Evolutionary conservation across 129 eudicot genomes (phyloP).

Genomic region (Helianthus annuus): HanXRQr2.0-SUNRISE NC_035437.2:115121630-115122129

Average conservation of each 20-base stretch:
- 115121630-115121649: neutral
- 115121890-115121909: conserved; percentile 17
- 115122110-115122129: conserved; percentile 87
- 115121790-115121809: conserved; percentile 58
- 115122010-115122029: conserved; percentile 48
- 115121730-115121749: conserved; percentile 33
- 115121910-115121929: conserved; percentile 14
- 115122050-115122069: conserved; percentile 50
- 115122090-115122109: conserved; percentile 55
- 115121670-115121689: neutral
- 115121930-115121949: conserved; percentile 23
- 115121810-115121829: conserved; percentile 75
- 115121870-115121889: conserved; percentile 32
- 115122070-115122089: conserved; percentile 66
- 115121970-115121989: conserved; percentile 66
- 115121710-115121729: conserved; percentile 26
- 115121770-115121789: conserved; percentile 33
- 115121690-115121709: conserved; percentile 17
- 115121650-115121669: neutral
- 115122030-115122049: conserved; percentile 36
- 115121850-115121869: conserved; percentile 35
- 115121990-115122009: conserved; percentile 53
- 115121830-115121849: conserved; percentile 49
- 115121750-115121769: conserved; percentile 46
- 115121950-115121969: conserved; percentile 53